A percentile compares a stretch with the other conserved stretches of the same genome.
Conservation (phyloP, 1,284 basidiomycete species). For the Tetrapyrgos nigripes region DNA sequence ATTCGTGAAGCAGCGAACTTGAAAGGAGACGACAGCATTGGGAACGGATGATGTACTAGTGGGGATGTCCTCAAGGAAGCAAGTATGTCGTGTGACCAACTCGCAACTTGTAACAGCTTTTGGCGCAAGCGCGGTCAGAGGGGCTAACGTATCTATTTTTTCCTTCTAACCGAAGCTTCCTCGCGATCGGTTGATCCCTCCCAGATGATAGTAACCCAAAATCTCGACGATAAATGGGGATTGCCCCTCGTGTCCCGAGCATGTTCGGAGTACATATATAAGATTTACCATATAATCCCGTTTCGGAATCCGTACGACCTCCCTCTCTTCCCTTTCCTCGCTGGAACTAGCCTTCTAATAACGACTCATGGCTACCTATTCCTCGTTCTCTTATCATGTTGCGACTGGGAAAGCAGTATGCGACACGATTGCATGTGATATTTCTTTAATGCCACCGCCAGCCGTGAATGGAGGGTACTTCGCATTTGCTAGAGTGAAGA, state of each 20-base stretch:
- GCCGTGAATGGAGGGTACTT: conserved; percentile 42
- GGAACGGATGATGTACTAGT: not conserved
- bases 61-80: not conserved
- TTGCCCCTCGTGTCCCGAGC: not conserved
- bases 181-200: not conserved
- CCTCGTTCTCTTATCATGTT: not conserved
- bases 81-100: not conserved
- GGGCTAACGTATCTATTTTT: not conserved
- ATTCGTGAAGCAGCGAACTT: not conserved
- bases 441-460: conserved; percentile 15
- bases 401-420: not conserved
- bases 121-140: too few species aligned
- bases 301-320: too few species aligned
- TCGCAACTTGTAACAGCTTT: too few species aligned
- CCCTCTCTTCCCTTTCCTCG: too few species aligned
- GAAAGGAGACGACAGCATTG: not conserved
- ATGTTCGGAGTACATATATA: not conserved
- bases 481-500: conserved; percentile 54
- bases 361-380: not conserved
- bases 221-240: not conserved
- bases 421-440: conserved; percentile 1
- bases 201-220: not conserved
- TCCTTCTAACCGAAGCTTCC: not conserved
- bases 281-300: not conserved
- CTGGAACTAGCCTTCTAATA: too few species aligned